A percentile compares a stretch with the other conserved stretches of the same genome.
These are phyloP conservation scores for Saitozyma sp. DNA, from an alignment of 768 basidiomycete genomes.

Conservation along the genomic window DNA sequence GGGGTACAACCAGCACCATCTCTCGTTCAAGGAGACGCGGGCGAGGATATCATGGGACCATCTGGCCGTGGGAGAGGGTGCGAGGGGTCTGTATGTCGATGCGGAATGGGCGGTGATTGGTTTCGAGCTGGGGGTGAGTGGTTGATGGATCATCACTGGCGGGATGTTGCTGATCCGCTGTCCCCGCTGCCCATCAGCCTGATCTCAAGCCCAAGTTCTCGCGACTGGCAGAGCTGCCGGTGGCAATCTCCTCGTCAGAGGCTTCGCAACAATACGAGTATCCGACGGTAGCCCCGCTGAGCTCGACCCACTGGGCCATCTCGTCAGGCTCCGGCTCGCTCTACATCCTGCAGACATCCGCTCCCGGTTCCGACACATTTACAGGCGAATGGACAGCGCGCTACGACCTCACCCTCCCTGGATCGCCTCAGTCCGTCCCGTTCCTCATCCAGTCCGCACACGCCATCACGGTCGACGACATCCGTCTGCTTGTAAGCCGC, in stretches of 20 bases:
- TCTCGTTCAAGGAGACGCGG: conserved; percentile 40
- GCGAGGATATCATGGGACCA: conserved; percentile 46
- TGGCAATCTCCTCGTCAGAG: conserved; percentile 29
- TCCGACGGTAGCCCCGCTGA: conserved; percentile 26
- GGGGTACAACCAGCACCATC: conserved; percentile 19
- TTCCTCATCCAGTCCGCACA: conserved; percentile 31
- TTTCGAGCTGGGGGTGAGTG: conserved; percentile 34
- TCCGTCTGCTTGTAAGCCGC: conserved; percentile 23
- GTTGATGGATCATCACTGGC: neutral
- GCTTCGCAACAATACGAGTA: conserved; percentile 27
- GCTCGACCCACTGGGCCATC: conserved; percentile 25
- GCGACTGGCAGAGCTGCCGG: conserved; percentile 26
- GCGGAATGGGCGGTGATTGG: conserved; percentile 40
- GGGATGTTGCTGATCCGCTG: neutral
- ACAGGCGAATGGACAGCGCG: conserved; percentile 21
- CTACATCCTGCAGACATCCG: conserved; percentile 29
- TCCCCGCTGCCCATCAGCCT: conserved; percentile 12
- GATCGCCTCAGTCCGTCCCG: conserved; percentile 12
- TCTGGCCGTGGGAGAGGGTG: conserved; percentile 16
- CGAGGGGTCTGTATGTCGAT: conserved; percentile 41
- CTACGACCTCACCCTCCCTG: conserved; percentile 20
- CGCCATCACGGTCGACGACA: conserved; percentile 7
- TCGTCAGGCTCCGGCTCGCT: conserved; percentile 33
- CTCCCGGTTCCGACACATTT: conserved; percentile 6
- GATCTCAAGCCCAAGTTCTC: conserved; percentile 25